A percentile compares a stretch with the other conserved stretches of the same genome.
These are phyloP conservation scores for Acephala macrosclerotiorum DNA, from an alignment of 2,329 filamentous ascomycete species.

Conservation along the genomic window DNA sequence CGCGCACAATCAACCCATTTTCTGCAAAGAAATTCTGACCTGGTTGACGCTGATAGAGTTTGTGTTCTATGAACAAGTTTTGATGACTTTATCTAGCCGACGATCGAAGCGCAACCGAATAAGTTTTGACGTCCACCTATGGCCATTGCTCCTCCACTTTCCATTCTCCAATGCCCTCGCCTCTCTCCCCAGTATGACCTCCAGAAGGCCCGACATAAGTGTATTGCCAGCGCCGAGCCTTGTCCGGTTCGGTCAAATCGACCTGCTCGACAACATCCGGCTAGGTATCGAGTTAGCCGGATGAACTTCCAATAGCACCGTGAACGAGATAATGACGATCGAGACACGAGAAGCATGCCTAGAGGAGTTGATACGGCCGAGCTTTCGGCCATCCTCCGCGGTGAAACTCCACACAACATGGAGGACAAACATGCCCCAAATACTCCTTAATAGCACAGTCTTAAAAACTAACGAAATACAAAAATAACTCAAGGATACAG, in stretches of 20 bases:
- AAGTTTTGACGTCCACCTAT: constrained; percentile 11
- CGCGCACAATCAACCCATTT: not conserved
- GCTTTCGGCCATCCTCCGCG: not conserved
- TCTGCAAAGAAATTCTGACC: not conserved
- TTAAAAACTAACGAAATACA: too few species aligned
- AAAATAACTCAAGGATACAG: not conserved
- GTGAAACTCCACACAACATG: not conserved
- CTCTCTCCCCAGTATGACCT: constrained; percentile 48
- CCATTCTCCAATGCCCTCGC: constrained; percentile 64
- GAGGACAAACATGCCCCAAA: too few species aligned
- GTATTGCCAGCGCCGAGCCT: constrained; percentile 64
- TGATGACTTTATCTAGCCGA: not conserved
- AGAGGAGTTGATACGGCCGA: not conserved
- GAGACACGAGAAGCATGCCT: not conserved
- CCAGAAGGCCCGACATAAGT: constrained; percentile 56
- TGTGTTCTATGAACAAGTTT: not conserved
- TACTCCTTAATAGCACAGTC: too few species aligned
- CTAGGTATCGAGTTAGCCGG: constrained; percentile 5
- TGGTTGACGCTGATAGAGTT: not conserved
- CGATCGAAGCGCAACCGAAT: not conserved
- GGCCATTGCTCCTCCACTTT: constrained; percentile 46
- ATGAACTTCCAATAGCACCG: not conserved
- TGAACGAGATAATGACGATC: not conserved
- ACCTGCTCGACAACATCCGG: constrained; percentile 72
- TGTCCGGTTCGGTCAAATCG: constrained; percentile 65